Conservation (phyloP, 768 basidiomycete species). For the Pleurotus djamor region DNA sequence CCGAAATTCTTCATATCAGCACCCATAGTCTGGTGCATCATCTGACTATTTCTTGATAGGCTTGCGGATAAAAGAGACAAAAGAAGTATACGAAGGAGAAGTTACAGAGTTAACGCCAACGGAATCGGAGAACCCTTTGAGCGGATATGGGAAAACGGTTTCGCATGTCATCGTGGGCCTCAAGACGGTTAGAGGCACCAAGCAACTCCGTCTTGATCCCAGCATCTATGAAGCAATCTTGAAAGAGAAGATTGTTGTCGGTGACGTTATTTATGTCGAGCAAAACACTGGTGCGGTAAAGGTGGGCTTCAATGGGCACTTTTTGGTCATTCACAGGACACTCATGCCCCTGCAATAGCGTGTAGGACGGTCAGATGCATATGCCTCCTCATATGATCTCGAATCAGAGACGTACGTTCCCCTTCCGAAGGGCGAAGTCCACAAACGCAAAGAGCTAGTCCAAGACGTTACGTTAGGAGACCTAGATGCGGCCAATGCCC, state of each 20-base stretch:
- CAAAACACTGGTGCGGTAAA: slow-evolving; percentile 93
- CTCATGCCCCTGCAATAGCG: slow-evolving; percentile 46
- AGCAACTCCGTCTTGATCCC: slow-evolving; percentile 92
- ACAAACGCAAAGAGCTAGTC: slow-evolving; percentile 93
- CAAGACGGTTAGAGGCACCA: slow-evolving; percentile 91
- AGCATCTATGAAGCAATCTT: slow-evolving; percentile 96
- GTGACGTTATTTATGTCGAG: slow-evolving; percentile 97
- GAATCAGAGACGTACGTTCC: slow-evolving; percentile 99
- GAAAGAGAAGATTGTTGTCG: slow-evolving; percentile 95
- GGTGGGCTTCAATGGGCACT: slow-evolving; percentile 37
- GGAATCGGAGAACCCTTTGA: slow-evolving; percentile 95
- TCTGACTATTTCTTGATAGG: slow-evolving; percentile 43
- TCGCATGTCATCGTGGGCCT: slow-evolving; percentile 97
- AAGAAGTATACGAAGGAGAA: slow-evolving; percentile 98
- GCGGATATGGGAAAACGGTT: slow-evolving; percentile 97
- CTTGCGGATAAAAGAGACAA: slow-evolving; percentile 97
- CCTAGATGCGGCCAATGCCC: slow-evolving; percentile 93
- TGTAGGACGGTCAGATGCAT: slow-evolving; percentile 95
- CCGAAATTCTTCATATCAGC: background rate
- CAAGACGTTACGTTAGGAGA: slow-evolving; percentile 96
- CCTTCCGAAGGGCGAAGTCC: slow-evolving; percentile 93
- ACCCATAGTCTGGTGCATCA: background rate
- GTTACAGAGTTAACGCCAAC: slow-evolving; percentile 96
- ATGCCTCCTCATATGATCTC: slow-evolving; percentile 95
- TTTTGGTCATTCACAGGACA: background rate